These are phyloP conservation scores for Podospora pseudopauciseta DNA, from an alignment of 495 filamentous ascomycete species.

Conservation along the genomic window DNA sequence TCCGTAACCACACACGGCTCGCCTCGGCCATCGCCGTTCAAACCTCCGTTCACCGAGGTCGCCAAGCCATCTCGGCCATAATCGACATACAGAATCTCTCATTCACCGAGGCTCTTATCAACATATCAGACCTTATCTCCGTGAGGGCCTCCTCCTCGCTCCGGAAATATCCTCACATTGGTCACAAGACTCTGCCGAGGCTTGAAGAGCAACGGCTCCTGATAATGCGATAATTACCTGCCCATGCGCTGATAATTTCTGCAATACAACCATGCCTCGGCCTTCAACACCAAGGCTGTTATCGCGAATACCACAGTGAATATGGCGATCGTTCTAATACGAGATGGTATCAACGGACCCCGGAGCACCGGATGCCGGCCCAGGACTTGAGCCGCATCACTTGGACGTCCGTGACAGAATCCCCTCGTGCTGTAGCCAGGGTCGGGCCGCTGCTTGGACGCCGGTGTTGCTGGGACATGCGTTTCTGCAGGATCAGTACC, in stretches of 20 bases:
- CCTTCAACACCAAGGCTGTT: background rate
- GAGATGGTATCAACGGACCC: background rate
- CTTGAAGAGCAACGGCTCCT: background rate
- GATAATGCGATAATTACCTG: background rate
- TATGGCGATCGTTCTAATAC: background rate
- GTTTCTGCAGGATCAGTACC: background rate
- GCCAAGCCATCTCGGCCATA: background rate
- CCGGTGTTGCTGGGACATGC: no score
- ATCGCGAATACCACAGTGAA: background rate
- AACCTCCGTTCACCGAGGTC: slow-evolving; percentile 17
- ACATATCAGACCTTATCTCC: background rate
- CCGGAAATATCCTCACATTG: background rate
- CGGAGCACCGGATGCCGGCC: background rate
- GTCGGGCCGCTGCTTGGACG: background rate
- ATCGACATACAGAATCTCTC: background rate
- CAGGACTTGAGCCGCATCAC: background rate
- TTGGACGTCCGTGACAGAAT: background rate
- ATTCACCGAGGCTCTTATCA: background rate
- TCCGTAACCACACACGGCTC: slow-evolving; percentile 1
- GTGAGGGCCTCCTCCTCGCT: background rate
- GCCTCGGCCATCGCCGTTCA: slow-evolving; percentile 17
- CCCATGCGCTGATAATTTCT: background rate
- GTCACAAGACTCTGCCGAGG: background rate
- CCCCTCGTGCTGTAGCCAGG: background rate
- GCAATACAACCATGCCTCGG: background rate